Evolutionary conservation across 1,284 basidiomycete genomes (phyloP).

Genomic region (Coniophora puteana): DNA sequence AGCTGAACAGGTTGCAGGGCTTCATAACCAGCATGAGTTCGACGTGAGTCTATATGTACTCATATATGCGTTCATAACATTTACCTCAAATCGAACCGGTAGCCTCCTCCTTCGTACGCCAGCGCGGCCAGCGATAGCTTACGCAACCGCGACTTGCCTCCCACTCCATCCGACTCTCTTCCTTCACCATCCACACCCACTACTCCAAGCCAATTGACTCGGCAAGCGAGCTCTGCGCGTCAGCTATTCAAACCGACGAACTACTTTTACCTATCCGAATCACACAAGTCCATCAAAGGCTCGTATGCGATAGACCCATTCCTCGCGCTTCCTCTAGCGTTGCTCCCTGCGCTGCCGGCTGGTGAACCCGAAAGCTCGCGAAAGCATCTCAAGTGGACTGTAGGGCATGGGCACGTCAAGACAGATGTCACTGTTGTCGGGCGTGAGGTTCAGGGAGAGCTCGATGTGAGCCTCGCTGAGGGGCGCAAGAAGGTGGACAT

Average conservation of each 20-base stretch:
- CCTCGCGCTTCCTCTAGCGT: conserved; percentile 28
- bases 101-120: conserved; percentile 26
- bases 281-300: conserved; percentile 26
- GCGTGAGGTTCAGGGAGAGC: conserved; percentile 5
- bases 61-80: neutral
- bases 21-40: neutral
- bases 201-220: conserved; percentile 4
- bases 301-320: conserved; percentile 35
- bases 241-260: conserved; percentile 37
- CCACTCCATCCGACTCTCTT: no score
- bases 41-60: neutral
- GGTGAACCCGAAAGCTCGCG: conserved; percentile 29
- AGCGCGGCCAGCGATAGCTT: neutral
- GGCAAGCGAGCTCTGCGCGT: no score
- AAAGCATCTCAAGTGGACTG: conserved; percentile 30
- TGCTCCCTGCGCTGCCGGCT: conserved; percentile 26
- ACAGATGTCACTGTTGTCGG: conserved; percentile 31
- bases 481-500: conserved; percentile 13
- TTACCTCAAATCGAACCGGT: conserved; percentile 3
- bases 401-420: conserved; percentile 25
- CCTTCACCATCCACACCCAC: neutral
- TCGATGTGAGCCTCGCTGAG: neutral
- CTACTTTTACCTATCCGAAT: conserved; percentile 27
- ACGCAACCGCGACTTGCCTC: neutral
- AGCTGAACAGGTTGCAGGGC: neutral